These are phyloP conservation scores for Trichosporon faecale DNA, from an alignment of 1,284 basidiomycete species.

Conservation along the genomic window DNA sequence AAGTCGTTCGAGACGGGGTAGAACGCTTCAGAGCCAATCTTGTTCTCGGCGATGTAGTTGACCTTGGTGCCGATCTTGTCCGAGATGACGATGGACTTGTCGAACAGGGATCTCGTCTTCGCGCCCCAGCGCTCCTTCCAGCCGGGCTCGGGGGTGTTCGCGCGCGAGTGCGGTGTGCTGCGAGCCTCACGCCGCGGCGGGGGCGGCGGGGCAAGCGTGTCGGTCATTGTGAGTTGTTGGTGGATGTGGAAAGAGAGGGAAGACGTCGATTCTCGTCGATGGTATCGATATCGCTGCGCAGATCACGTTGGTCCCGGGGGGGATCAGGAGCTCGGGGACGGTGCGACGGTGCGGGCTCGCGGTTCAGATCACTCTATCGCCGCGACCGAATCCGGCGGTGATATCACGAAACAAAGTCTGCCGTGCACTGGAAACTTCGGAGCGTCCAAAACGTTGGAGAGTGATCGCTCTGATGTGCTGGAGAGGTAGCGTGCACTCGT, in stretches of 20 bases:
- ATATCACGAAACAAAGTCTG: background rate
- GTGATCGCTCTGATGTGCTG: background rate
- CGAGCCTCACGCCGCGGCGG: background rate
- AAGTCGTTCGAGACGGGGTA: slow-evolving; percentile 58
- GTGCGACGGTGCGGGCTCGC: background rate
- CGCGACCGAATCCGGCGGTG: background rate
- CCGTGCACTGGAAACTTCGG: background rate
- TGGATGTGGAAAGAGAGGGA: background rate
- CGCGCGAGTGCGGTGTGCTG: slow-evolving; percentile 16
- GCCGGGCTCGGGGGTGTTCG: slow-evolving; percentile 19
- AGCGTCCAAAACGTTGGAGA: background rate
- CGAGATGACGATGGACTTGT: slow-evolving; percentile 38
- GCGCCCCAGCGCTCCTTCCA: slow-evolving; percentile 42
- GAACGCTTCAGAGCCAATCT: slow-evolving; percentile 56
- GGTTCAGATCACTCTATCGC: background rate
- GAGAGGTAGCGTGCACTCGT: background rate
- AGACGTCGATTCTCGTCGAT: background rate
- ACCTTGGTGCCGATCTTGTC: slow-evolving; percentile 48
- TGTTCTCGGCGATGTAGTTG: slow-evolving; percentile 47
- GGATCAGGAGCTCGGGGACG: background rate
- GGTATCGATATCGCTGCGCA: background rate
- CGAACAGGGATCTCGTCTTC: slow-evolving; percentile 30
- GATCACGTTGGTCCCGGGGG: background rate
- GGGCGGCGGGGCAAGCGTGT: background rate
- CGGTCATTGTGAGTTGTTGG: background rate